Base-by-base conservation (phyloP, 805 yeast genomes). In the Nakazawaea ernobii region DNA sequence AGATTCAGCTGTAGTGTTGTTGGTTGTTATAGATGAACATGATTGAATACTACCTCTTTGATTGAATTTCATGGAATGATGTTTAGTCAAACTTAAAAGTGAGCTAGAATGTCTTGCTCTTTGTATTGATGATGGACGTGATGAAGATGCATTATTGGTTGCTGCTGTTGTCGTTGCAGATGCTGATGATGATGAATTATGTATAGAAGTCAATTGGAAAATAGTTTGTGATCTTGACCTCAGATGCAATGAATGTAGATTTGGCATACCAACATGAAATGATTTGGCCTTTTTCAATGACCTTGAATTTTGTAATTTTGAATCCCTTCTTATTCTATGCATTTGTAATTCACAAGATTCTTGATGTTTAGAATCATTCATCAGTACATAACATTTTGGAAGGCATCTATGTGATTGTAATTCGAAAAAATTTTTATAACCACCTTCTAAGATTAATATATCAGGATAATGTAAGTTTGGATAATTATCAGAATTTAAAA, bases 381-480 rank as follows among this genome's bases (percentile, higher is more conserved):
- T 92, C 56, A 83, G 92, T 43, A 91, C 80, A 58, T 94, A 94
- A 46, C 78, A 80, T 55, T 79, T 86, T 2, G 96, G 96, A 51
- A 61, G 70, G 60, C 97, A 90, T 39, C 82, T 69, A 20, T 62
- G 63, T 41, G 78, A 71, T 60, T 72, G 80, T 29, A 64, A 62
- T 42, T 81, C 82, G 63, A 73, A 91, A 59, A 91, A 94, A 35
- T 72, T 71, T 60, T 84, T 82, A 70, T 94, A 94, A 10, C 99
- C 99, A 28, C 98, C 98, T 53, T 89, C 86, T 39, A 94, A 71
- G 32, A 94, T 80, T 33, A 88, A 81, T 38, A 94, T 80, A 66
- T 94, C 96, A 2, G 99, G 99, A 60, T 84, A 94, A 53, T 77
- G 79, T 48, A 94, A 70, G 51, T 76, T 69, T 0, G 99, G 99